A percentile compares a stretch with the other conserved stretches of the same genome.
These are phyloP conservation scores for Aspergillus neoniger DNA, from an alignment of 2,329 filamentous ascomycete species.

Conservation along the genomic window DNA sequence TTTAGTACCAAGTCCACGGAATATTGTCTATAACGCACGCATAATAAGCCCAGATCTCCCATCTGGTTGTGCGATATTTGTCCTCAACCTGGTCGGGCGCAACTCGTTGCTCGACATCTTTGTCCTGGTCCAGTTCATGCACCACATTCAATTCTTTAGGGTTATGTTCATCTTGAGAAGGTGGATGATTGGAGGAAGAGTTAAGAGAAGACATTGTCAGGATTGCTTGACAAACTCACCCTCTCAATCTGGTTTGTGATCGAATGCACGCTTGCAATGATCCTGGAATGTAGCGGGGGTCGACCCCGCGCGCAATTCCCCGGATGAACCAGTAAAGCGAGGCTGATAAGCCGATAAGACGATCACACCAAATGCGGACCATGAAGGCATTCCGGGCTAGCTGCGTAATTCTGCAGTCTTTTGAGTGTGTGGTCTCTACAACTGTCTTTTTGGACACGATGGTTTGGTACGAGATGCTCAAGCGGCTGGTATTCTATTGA, in stretches of 20 bases:
- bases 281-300: neutral
- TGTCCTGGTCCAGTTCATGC: neutral
- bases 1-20: constrained; percentile 21
- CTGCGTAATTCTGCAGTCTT: neutral
- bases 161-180: neutral
- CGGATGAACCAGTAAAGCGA: neutral
- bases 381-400: neutral
- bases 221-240: neutral
- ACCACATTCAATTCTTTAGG: neutral
- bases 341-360: neutral
- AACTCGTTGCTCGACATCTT: constrained; percentile 41
- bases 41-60: constrained; percentile 62
- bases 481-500: neutral
- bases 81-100: constrained; percentile 59
- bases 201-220: neutral
- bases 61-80: constrained; percentile 52
- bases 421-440: no score
- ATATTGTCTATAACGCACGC: constrained; percentile 35
- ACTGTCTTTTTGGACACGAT: no score
- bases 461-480: no score
- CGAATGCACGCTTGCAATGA: neutral
- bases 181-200: neutral
- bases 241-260: neutral
- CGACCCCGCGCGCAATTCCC: neutral
- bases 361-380: neutral